Base-by-base conservation (phyloP, 768 basidiomycete genomes). In the Calocybe cyanea region DNA sequence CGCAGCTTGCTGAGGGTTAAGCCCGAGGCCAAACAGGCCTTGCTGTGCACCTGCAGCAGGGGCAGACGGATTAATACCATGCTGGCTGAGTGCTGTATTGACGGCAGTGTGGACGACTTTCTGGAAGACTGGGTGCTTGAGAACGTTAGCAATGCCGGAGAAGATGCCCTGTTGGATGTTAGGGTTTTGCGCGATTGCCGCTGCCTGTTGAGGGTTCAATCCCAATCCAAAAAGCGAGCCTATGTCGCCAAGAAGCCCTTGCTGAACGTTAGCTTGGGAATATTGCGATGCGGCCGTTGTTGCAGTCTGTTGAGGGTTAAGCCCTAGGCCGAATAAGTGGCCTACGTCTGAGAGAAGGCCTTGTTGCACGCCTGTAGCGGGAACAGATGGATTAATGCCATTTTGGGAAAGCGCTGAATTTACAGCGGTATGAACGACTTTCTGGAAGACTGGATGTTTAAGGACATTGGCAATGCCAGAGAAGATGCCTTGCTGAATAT, bases 371-470 rank as follows among this genome's bases (percentile, higher is more conserved):
- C n/a, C 9, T n/a, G 37, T 7, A 4, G 18, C 30, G 32, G 34
- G 25, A 11, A 32, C 28, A 17, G 21, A 28, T n/a, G 40, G 20
- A 23, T 28, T 36, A 7, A 47, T 13, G 15, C 46, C 46, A 41
- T 20, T 23, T 19, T 41, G 39, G 4, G 46, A 20, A 7, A 47
- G 24, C 25, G 35, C 40, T 4, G 19, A n/a, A 15, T 41, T 15
- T 3, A 47, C 33, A 24, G 42, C 46, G 11, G 21, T 33, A 3
- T 20, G 23, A 19, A 47, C 35, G 4, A 41, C 40, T 20, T 47
- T 32, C 18, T 47, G 46, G 33, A 47, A 47, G 20, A 41, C n/a
- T 7, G 46, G 46, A 9, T 47, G 40, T 18, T 28, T 32, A 25
- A 47, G 3, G 28, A 41, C 34, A 21, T 35, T 33, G 10, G 37